Evolutionary conservation across 164 flowering plant genomes (phyloP).

Genomic region (Magnolia changhungtana): DNA sequence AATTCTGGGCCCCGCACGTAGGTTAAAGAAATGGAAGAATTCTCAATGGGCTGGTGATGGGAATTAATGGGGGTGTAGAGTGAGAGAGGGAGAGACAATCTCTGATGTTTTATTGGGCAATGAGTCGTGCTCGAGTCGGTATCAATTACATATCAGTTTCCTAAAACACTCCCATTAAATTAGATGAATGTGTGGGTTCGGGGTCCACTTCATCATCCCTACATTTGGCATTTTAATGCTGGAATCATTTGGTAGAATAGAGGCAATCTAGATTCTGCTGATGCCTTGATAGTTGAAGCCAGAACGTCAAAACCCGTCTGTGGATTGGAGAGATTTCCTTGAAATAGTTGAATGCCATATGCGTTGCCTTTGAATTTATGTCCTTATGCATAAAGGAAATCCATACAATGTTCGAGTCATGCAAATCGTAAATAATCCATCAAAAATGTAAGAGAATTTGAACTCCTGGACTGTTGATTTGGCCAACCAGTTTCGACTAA

Average conservation of each 20-base stretch:
- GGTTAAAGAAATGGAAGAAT: too few relatives aligned
- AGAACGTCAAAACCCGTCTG: neutral
- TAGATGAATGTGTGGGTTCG: too few relatives aligned
- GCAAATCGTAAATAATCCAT: too few relatives aligned
- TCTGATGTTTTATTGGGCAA: neutral
- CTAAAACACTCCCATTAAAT: neutral
- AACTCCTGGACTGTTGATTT: too few relatives aligned
- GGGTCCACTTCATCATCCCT: too few relatives aligned
- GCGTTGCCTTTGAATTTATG: neutral
- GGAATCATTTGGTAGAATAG: neutral
- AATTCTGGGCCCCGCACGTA: neutral
- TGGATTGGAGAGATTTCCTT: neutral
- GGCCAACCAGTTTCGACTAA: too few relatives aligned
- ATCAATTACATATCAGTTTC: too few relatives aligned
- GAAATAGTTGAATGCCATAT: neutral
- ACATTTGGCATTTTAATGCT: neutral
- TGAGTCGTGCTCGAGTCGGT: neutral
- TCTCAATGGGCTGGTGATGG: too few relatives aligned
- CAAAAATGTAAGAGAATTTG: too few relatives aligned
- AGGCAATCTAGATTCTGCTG: neutral
- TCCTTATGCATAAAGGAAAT: too few relatives aligned
- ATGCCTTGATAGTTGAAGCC: neutral
- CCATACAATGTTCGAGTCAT: too few relatives aligned
- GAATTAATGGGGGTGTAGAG: too few relatives aligned
- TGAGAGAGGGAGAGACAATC: neutral